Percentiles rank a stretch among this genome's conserved stretches.
Conservation (phyloP, 1,284 basidiomycete genomes). For the Moesziomyces sp. region DNA sequence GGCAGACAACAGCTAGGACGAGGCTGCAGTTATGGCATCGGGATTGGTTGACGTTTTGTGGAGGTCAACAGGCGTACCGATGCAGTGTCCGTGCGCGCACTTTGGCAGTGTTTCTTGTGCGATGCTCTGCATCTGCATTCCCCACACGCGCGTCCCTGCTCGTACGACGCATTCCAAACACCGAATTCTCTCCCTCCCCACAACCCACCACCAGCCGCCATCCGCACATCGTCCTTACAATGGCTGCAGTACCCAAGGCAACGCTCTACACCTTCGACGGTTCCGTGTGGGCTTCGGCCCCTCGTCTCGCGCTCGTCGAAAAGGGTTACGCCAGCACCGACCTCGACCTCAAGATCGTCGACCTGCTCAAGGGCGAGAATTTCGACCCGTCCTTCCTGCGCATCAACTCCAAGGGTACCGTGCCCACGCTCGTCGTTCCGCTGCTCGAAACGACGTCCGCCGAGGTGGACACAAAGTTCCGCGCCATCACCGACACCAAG, state of each 20-base stretch:
- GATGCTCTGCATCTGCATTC: not conserved
- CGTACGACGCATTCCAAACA: not conserved
- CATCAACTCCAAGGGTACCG: slow-evolving; percentile 83
- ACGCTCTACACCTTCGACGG: slow-evolving; percentile 55
- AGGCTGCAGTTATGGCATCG: too few relatives aligned
- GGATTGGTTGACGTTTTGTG: too few relatives aligned
- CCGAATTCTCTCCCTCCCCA: not conserved
- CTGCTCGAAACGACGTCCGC: slow-evolving; percentile 77
- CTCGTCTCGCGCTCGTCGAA: slow-evolving; percentile 49
- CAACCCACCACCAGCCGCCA: not conserved
- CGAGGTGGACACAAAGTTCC: slow-evolving; percentile 82
- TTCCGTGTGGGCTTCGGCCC: slow-evolving; percentile 55
- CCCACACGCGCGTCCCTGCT: not conserved
- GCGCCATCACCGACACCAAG: slow-evolving; percentile 82
- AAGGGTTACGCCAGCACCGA: slow-evolving; percentile 55
- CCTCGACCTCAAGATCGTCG: slow-evolving; percentile 57
- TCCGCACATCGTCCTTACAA: not conserved
- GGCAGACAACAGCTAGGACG: too few relatives aligned
- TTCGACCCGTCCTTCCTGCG: slow-evolving; percentile 77
- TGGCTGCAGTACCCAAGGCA: slow-evolving; percentile 47
- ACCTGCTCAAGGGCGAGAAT: slow-evolving; percentile 71
- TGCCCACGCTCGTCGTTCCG: slow-evolving; percentile 85
- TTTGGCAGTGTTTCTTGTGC: not conserved
- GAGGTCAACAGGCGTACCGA: too few relatives aligned
- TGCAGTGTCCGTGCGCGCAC: not conserved